phyloP scores from a whole-genome alignment of 331 rosid species.

The Malus hybrid region DNA sequence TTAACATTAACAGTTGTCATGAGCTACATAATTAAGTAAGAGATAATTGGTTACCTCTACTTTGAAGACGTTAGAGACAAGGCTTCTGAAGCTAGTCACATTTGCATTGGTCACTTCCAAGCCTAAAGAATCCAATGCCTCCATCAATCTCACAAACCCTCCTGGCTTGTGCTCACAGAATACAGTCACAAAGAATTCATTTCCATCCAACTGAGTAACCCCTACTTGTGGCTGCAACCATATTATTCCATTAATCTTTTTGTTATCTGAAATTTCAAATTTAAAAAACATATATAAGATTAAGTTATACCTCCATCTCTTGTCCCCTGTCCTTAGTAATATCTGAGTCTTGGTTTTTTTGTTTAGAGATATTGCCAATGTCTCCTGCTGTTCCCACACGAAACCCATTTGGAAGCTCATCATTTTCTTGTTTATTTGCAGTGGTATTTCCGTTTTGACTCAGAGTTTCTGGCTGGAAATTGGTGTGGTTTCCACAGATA shows the following conservation, averaged over 20 bases:
- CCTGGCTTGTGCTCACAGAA: slow-evolving; percentile 71
- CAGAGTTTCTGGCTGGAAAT: slow-evolving; percentile 25
- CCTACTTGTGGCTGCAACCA: slow-evolving; percentile 73
- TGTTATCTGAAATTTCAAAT: too few relatives aligned
- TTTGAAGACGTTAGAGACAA: slow-evolving; percentile 71
- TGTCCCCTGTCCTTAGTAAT: slow-evolving; percentile 45
- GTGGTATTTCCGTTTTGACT: slow-evolving; percentile 16
- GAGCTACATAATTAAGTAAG: neutral
- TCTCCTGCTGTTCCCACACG: slow-evolving; percentile 30
- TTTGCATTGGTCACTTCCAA: slow-evolving; percentile 68
- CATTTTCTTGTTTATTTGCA: slow-evolving; percentile 30
- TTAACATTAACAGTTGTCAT: neutral
- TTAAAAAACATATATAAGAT: too few relatives aligned
- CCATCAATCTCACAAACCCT: slow-evolving; percentile 68
- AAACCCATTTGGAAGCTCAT: slow-evolving; percentile 25
- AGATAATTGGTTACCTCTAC: slow-evolving; percentile 39
- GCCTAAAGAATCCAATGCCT: slow-evolving; percentile 54
- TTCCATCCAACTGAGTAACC: slow-evolving; percentile 57
- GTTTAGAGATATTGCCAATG: slow-evolving; percentile 34
- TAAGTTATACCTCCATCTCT: slow-evolving; percentile 64
- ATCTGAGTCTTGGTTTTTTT: slow-evolving; percentile 41
- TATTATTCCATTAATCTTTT: neutral
- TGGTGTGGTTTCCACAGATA: slow-evolving; percentile 15
- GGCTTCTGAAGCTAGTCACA: slow-evolving; percentile 68
- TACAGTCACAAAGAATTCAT: slow-evolving; percentile 67